Evolutionary conservation across 2,329 filamentous ascomycete genomes (phyloP).

Genomic region (Aureobasidium zeae): DNA sequence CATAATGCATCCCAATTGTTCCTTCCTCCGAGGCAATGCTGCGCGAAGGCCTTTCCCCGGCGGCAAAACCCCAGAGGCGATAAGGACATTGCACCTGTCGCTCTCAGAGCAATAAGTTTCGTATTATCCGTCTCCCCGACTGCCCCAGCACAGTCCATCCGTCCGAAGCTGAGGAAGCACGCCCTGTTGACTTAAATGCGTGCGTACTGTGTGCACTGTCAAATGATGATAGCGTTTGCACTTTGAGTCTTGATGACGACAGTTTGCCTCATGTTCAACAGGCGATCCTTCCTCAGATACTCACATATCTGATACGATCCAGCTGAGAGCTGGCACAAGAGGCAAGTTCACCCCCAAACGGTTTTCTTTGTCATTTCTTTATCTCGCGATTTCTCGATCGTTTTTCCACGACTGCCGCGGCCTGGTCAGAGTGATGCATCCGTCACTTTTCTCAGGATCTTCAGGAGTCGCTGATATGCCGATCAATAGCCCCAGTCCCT

Average conservation of each 20-base stretch:
- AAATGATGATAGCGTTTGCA: slow-evolving; percentile 59
- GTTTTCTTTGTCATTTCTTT: too few species aligned
- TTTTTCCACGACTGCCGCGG: too few species aligned
- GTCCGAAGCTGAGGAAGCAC: slow-evolving; percentile 92
- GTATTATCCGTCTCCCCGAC: slow-evolving; percentile 82
- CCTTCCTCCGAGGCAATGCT: slow-evolving; percentile 77
- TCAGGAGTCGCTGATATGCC: too few species aligned
- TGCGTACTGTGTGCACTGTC: slow-evolving; percentile 97
- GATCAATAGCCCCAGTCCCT: too few species aligned
- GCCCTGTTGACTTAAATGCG: slow-evolving; percentile 83
- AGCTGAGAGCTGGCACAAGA: slow-evolving; percentile 77
- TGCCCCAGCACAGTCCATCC: slow-evolving; percentile 92
- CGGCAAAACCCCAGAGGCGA: slow-evolving; percentile 94
- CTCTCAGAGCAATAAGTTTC: slow-evolving; percentile 83
- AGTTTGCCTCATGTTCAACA: slow-evolving; percentile 89
- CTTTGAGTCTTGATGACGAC: slow-evolving; percentile 84
- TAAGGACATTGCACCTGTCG: slow-evolving; percentile 77
- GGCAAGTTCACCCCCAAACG: slow-evolving; percentile 95
- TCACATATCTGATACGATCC: too few species aligned
- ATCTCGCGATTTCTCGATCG: too few species aligned
- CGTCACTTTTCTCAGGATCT: too few species aligned
- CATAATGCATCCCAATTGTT: slow-evolving; percentile 98
- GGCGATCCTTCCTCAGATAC: too few species aligned
- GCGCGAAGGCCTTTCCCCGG: slow-evolving; percentile 88
- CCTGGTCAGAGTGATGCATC: too few species aligned